phyloP scores from a whole-genome alignment of 2,329 filamentous ascomycete species.

The Cladosporium sp. region DNA sequence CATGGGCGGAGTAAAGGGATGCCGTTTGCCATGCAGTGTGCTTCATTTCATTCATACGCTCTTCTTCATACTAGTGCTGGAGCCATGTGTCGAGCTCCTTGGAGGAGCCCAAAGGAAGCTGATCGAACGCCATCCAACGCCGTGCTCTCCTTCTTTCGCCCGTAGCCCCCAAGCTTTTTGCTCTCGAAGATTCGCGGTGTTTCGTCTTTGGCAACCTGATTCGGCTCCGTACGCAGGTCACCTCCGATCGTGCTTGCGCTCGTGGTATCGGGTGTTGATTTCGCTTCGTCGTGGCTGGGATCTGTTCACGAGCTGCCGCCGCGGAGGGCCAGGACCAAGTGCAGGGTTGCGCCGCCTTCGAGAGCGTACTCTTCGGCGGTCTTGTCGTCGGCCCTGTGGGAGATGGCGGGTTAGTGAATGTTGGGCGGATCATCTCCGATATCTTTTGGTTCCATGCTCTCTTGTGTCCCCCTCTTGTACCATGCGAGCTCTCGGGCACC shows the following conservation, averaged over 20 bases:
- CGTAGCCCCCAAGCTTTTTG: neutral
- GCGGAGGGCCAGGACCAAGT: constrained; percentile 90
- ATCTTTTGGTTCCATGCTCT: neutral
- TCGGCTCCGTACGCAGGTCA: neutral
- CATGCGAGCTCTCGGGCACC: neutral
- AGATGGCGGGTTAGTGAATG: neutral
- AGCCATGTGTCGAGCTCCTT: neutral
- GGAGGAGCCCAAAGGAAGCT: neutral
- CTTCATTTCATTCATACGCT: neutral
- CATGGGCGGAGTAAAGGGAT: neutral
- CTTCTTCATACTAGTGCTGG: neutral
- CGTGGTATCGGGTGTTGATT: too few relatives aligned
- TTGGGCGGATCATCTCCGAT: neutral
- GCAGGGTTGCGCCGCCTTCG: constrained; percentile 87
- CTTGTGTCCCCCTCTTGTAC: neutral
- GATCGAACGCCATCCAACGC: neutral
- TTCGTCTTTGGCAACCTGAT: neutral
- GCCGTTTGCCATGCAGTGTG: neutral
- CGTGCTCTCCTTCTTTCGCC: neutral
- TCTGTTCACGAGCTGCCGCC: constrained; percentile 59
- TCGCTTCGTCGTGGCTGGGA: too few relatives aligned
- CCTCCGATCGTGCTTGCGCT: neutral
- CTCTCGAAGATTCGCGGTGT: neutral
- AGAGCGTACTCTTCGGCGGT: constrained; percentile 87
- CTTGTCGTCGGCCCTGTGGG: constrained; percentile 84